Base-by-base conservation (phyloP, 306 rosid genomes). In the Dryas octopetala region DNA sequence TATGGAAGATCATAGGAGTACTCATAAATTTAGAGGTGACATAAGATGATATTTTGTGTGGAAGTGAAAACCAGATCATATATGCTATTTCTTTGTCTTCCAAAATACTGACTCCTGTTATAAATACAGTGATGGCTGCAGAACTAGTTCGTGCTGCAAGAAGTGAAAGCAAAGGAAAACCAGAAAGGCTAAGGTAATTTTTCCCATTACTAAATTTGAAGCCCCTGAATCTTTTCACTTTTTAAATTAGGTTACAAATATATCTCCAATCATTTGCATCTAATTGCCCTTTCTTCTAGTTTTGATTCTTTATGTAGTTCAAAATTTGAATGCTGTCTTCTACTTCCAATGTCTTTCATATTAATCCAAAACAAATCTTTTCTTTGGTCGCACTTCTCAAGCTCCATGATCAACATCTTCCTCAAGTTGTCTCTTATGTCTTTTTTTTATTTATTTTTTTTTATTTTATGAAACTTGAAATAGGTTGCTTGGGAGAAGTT, bases 41-140 rank as follows among this genome's bases (percentile, higher is more conserved):
- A 4, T 13, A 14, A 71, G 17, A 43, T 38, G 4, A 44, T 54
- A 17, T 41, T 17, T 54, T 54, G 28, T 71, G 62, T 54, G 16
- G 53, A 70, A 71, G 44, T 68, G 61, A 6, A 68, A 41, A 43
- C 41, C 1, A 8, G 23, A 68, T 19, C 44, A 8, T 40, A 53
- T 40, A 40, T 10, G 10, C 19, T 17, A 43, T 64, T 52, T 55
- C 64, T 28, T n/a, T 62, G 41, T 63, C 57, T 62, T 1, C 71
- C 68, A 45, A 59, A 48, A 40, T 66, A 15, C 71, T 74, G 48
- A 78, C 40, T 62, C 17, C 76, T 54, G 66, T 64, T 78, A 15
- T 76, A 58, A 60, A 82, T 69, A 17, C 79, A 94, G 98, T 94
- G 79, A 94, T 94, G 97, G 98, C 96, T 63, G 97, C 96, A 60